Evolutionary conservation across 257 asterid genomes (phyloP).

Genomic region (Penstemon davidsonii): DNA sequence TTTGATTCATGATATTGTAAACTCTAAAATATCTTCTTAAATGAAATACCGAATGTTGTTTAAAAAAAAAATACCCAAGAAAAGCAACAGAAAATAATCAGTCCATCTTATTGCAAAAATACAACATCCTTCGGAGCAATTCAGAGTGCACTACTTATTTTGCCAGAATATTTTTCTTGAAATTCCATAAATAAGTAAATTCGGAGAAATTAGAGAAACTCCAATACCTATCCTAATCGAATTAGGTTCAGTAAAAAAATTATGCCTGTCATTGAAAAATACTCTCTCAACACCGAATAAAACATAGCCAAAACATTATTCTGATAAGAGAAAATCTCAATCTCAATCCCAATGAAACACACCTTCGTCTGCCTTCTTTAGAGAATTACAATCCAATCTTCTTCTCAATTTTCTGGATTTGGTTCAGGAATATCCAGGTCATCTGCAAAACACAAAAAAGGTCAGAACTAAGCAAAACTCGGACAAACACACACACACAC

Average conservation of each 20-base stretch:
- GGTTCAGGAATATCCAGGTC: constrained; percentile 98
- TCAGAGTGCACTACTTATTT: constrained; percentile 32
- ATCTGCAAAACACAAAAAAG: constrained; percentile 49
- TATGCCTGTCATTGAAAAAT: constrained; percentile 17
- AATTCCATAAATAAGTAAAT: constrained; percentile 12
- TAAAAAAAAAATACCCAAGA: not conserved
- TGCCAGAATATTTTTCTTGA: constrained; percentile 24
- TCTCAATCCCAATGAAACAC: constrained; percentile 17
- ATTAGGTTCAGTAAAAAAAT: constrained; percentile 33
- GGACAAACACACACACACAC: not conserved
- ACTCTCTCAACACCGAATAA: constrained; percentile 27
- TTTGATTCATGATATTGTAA: too few species aligned
- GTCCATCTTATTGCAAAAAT: not conserved
- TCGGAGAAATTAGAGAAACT: constrained; percentile 10
- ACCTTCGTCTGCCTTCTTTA: constrained; percentile 10
- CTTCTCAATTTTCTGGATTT: constrained; percentile 74
- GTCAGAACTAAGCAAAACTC: not conserved
- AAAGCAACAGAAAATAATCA: not conserved
- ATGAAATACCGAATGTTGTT: too few species aligned
- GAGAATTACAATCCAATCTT: constrained; percentile 53
- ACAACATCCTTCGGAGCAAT: not conserved
- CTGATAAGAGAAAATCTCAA: constrained; percentile 3
- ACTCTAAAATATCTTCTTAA: too few species aligned
- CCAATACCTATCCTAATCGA: constrained; percentile 35
- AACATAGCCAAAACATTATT: constrained; percentile 35